Percentiles rank a stretch among this genome's conserved stretches.
These are phyloP conservation scores for Aspergillus texensis DNA, from an alignment of 2,329 filamentous ascomycete species.

Conservation along the genomic window DNA sequence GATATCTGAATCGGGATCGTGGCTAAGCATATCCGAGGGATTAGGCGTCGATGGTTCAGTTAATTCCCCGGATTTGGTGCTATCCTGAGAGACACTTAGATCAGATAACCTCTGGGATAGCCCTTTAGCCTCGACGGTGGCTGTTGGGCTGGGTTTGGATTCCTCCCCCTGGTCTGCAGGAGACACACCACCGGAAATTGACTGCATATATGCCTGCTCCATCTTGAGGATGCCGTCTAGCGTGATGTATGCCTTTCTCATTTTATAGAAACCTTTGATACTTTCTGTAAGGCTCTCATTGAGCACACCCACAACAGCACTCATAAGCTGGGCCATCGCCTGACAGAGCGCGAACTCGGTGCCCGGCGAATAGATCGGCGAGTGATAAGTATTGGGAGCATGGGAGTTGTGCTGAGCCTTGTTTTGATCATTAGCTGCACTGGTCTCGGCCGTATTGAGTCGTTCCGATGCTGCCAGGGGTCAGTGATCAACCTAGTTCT, in stretches of 20 bases:
- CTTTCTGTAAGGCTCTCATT: slow-evolving; percentile 92
- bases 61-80: slow-evolving; percentile 21
- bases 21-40: slow-evolving; percentile 37
- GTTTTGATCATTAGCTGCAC: slow-evolving; percentile 75
- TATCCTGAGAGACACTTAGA: slow-evolving; percentile 25
- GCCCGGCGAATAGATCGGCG: slow-evolving; percentile 75
- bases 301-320: slow-evolving; percentile 81
- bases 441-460: slow-evolving; percentile 74
- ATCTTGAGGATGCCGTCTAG: slow-evolving; percentile 77
- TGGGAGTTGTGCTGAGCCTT: slow-evolving; percentile 68
- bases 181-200: slow-evolving; percentile 19
- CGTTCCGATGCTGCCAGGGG: slow-evolving; percentile 62
- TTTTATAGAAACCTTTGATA: slow-evolving; percentile 87
- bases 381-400: slow-evolving; percentile 55
- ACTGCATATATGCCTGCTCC: slow-evolving; percentile 63
- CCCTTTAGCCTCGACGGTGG: slow-evolving; percentile 18
- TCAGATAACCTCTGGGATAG: slow-evolving; percentile 27
- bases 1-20: slow-evolving; percentile 62
- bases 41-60: slow-evolving; percentile 26
- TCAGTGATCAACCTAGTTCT: slow-evolving; percentile 17
- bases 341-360: slow-evolving; percentile 84
- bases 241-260: slow-evolving; percentile 84
- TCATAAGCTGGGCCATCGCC: slow-evolving; percentile 85
- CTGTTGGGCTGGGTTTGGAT: slow-evolving; percentile 20
- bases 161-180: slow-evolving; percentile 10